phyloP scores from a whole-genome alignment of 352 stramenopile species.

The Phytopythium sindhum region DNA sequence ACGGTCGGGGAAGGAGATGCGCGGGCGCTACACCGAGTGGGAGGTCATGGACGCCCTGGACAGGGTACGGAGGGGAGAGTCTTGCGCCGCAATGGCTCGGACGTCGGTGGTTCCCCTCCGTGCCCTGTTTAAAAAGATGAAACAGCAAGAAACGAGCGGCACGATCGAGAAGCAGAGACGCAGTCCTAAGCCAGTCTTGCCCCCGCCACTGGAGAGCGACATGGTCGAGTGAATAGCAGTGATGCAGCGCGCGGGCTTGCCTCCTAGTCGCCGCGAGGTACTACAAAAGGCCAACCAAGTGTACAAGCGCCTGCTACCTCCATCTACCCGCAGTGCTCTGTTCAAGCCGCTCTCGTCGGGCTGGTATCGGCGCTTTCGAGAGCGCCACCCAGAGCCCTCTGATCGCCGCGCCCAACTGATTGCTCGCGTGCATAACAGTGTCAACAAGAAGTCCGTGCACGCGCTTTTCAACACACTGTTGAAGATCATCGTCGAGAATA shows the following conservation, averaged over 20 bases:
- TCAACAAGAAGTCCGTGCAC: neutral
- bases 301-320: neutral
- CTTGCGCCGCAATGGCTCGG: neutral
- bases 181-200: neutral
- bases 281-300: neutral
- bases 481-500: constrained; percentile 8
- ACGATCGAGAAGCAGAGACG: neutral
- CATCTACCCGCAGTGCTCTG: neutral
- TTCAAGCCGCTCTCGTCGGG: constrained; percentile 8
- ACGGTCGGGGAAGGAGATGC: neutral
- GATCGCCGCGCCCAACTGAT: neutral
- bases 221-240: constrained; percentile 8
- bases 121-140: constrained; percentile 4
- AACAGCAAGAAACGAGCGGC: neutral
- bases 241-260: constrained; percentile 2
- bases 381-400: constrained; percentile 3
- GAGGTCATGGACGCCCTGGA: neutral
- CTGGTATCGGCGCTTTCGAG: constrained; percentile 11
- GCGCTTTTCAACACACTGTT: constrained; percentile 8
- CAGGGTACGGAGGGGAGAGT: neutral
- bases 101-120: neutral
- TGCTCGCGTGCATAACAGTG: constrained; percentile 9
- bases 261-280: neutral
- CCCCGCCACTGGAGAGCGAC: neutral
- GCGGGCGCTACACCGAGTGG: neutral